These are phyloP conservation scores for Rhizopus stolonifer DNA, from an alignment of 371 early-diverging fungal genomes.

Conservation along the genomic window DNA sequence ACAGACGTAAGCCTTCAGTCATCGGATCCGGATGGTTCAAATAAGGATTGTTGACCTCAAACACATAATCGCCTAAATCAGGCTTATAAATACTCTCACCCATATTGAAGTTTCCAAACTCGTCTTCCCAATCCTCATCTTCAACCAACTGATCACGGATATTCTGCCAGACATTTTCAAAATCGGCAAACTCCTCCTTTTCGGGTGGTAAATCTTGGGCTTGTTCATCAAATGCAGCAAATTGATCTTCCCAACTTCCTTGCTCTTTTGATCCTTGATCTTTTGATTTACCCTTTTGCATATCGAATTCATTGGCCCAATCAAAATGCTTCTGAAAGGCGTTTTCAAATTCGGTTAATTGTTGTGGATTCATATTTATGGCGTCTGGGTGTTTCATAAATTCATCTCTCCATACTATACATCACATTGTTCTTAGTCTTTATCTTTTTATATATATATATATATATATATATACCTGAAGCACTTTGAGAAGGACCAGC, in stretches of 20 bases:
- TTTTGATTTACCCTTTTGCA: conserved; percentile 60
- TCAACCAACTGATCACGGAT: conserved; percentile 54
- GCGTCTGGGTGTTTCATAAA: conserved; percentile 60
- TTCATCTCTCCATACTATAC: conserved; percentile 58
- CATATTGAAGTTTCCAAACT: conserved; percentile 51
- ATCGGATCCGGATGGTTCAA: conserved; percentile 54
- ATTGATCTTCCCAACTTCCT: conserved; percentile 59
- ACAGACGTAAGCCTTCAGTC: conserved; percentile 50
- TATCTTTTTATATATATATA: neutral
- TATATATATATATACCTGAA: conserved; percentile 26
- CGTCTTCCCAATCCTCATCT: conserved; percentile 58
- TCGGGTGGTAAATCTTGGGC: conserved; percentile 51
- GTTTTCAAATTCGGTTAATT: conserved; percentile 61
- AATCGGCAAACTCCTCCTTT: conserved; percentile 48
- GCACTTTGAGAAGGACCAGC: conserved; percentile 32
- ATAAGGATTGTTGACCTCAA: conserved; percentile 78
- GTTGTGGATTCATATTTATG: conserved; percentile 39
- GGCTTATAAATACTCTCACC: conserved; percentile 47
- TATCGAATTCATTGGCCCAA: conserved; percentile 60
- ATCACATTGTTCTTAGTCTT: no score
- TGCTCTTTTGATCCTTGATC: no score
- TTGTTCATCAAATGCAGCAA: conserved; percentile 52
- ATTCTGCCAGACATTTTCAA: conserved; percentile 62
- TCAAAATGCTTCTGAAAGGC: conserved; percentile 67
- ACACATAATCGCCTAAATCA: conserved; percentile 70